A percentile compares a stretch with the other conserved stretches of the same genome.
Evolutionary conservation across 371 early-diverging fungal genomes (phyloP).

Genomic region (Mucor irregularis): DNA sequence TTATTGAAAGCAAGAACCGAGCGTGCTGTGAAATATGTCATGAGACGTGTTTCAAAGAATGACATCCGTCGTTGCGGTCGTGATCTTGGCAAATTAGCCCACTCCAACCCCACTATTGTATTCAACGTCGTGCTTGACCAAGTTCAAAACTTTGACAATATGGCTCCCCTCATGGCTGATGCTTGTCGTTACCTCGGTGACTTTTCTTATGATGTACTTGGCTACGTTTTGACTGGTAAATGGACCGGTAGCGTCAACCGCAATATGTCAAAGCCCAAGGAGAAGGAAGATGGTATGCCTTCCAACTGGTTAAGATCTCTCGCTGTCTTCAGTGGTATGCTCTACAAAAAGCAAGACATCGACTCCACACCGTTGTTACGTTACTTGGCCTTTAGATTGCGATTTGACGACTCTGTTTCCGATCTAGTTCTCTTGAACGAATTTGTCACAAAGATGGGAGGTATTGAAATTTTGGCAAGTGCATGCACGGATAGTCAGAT

Average conservation of each 20-base stretch:
- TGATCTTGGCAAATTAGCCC: slow-evolving; percentile 78
- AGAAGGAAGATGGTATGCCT: slow-evolving; percentile 64
- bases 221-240: slow-evolving; percentile 71
- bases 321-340: slow-evolving; percentile 71
- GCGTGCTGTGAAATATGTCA: slow-evolving; percentile 61
- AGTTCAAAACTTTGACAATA: slow-evolving; percentile 83
- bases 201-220: slow-evolving; percentile 84
- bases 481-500: slow-evolving; percentile 61
- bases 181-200: slow-evolving; percentile 81
- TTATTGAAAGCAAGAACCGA: slow-evolving; percentile 55
- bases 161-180: slow-evolving; percentile 84
- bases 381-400: slow-evolving; percentile 69
- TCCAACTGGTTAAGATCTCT: slow-evolving; percentile 60
- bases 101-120: slow-evolving; percentile 81
- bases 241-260: slow-evolving; percentile 48
- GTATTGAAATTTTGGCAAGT: slow-evolving; percentile 61
- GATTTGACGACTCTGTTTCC: slow-evolving; percentile 43
- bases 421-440: slow-evolving; percentile 71
- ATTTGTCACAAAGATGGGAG: slow-evolving; percentile 73
- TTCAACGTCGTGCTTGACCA: slow-evolving; percentile 77
- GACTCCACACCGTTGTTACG: slow-evolving; percentile 67
- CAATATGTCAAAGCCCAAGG: slow-evolving; percentile 45
- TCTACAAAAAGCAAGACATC: slow-evolving; percentile 71
- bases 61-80: slow-evolving; percentile 82
- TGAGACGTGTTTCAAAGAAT: slow-evolving; percentile 81